phyloP scores from a whole-genome alignment of 176 grass and related monocot species.

The Otatea glauca region DNA sequence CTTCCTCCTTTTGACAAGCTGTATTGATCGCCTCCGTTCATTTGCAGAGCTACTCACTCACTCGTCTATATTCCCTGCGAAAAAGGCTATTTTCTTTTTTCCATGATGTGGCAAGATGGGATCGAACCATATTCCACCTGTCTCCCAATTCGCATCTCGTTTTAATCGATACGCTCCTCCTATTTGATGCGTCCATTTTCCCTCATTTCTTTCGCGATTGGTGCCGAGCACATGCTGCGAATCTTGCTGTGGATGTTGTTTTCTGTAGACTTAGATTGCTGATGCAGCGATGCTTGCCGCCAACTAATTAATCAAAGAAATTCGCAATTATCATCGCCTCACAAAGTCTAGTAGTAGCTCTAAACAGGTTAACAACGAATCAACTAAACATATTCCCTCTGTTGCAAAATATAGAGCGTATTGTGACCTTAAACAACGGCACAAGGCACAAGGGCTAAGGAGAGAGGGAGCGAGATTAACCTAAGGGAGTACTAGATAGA shows the following conservation, averaged over 20 bases:
- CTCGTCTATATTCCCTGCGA: not conserved
- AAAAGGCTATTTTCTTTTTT: not conserved
- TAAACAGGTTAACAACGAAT: not conserved
- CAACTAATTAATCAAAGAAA: not conserved
- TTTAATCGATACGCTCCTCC: not conserved
- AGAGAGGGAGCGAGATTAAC: no score
- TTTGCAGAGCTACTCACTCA: no score
- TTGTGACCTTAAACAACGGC: no score
- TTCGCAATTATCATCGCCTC: no score
- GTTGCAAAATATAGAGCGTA: no score
- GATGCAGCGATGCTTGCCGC: not conserved
- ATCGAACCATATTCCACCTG: conserved; percentile 30
- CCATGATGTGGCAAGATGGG: conserved; percentile 5
- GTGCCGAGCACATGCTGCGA: conserved; percentile 37
- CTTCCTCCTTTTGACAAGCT: no score
- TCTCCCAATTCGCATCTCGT: conserved; percentile 24
- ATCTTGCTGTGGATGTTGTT: not conserved
- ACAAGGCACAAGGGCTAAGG: no score
- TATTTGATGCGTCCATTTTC: not conserved
- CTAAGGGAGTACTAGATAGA: not conserved
- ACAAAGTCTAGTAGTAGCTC: not conserved
- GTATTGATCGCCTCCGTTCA: no score
- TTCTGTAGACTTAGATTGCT: not conserved
- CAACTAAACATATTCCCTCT: not conserved
- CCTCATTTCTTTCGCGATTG: not conserved